Base-by-base conservation (phyloP, 345 rosid species). In the Ailanthus altissimus region DNA sequence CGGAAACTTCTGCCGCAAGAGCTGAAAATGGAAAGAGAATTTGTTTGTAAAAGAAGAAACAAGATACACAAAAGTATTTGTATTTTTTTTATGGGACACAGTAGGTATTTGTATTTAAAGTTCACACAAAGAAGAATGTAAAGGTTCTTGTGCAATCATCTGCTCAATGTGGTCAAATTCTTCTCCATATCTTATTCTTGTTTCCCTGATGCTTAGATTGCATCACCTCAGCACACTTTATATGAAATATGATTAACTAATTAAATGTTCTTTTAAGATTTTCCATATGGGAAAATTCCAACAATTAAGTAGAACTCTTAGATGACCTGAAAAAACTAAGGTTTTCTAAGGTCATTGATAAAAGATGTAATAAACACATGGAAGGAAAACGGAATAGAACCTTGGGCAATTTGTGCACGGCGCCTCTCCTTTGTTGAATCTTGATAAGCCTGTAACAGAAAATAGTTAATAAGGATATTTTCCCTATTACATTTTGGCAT, bases 341-440 rank as follows among this genome's bases (percentile, higher is more conserved):
- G 3, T 23, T 66, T 45, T 45, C 20, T 25, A 15, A 38, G 23
- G 64, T 43, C 49, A 40, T 47, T 28, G 21, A 18, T 36, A 11
- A 13, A 54, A 26, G 46, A 64, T 12, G 26, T 62, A 50, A 36
- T 36, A 53, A 74, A 60, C 60, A 78, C 4, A 20, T 15, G 61
- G 63, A 58, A 66, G 53, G 47, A n/a, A 47, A 58, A 63, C 12
- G 18, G 23, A 56, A 47, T 36, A 81, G 59, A 86, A 97, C 99
- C 98, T 92, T 92, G 98, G 64, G 98, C 97, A 81, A 97, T 97
- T 78, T 88, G 94, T 67, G 92, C 92, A 69, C 98, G 98, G 0
- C 97, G 86, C 78, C 90, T 92, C 79, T 97, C 98, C 86, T 92
- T 94, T 5, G 99, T 94, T 60, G 97, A 92, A 67, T 94, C 98